Percentiles rank a stretch among this genome's conserved stretches.
Conservation (phyloP, 108 stramenopile species). For the Aureococcus anophagefferens region DNA sequence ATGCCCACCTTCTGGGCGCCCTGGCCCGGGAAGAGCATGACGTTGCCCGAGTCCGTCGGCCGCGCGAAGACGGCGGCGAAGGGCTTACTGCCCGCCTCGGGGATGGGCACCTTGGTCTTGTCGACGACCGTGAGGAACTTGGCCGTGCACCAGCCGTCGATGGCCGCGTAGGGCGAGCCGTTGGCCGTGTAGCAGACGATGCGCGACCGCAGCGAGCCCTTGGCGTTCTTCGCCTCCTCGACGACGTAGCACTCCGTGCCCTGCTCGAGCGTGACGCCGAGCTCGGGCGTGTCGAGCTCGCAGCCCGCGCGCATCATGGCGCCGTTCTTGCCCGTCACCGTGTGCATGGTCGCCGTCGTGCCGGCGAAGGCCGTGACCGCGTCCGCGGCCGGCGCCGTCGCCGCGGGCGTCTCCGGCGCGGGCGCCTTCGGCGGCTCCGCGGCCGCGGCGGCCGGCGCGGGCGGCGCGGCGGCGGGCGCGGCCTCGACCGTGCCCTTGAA, state of each 20-base stretch:
- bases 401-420: neutral
- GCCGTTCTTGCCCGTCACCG: neutral
- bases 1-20: neutral
- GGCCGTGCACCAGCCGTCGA: conserved; percentile 1
- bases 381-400: too few species aligned
- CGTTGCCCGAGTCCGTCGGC: neutral
- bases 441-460: neutral
- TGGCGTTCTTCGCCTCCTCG: neutral
- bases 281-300: neutral
- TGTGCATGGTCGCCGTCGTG: neutral
- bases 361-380: too few species aligned
- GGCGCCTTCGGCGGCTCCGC: neutral
- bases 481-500: neutral
- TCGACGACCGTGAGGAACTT: neutral
- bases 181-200: neutral
- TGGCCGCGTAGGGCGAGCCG: neutral
- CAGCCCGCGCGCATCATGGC: neutral
- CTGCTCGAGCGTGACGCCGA: neutral
- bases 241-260: neutral
- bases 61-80: neutral
- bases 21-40: neutral
- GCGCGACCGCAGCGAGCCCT: neutral
- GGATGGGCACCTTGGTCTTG: neutral
- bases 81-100: neutral
- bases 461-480: neutral